These are phyloP conservation scores for Firmiana major DNA, from an alignment of 345 rosid species.

Conservation along the genomic window DNA sequence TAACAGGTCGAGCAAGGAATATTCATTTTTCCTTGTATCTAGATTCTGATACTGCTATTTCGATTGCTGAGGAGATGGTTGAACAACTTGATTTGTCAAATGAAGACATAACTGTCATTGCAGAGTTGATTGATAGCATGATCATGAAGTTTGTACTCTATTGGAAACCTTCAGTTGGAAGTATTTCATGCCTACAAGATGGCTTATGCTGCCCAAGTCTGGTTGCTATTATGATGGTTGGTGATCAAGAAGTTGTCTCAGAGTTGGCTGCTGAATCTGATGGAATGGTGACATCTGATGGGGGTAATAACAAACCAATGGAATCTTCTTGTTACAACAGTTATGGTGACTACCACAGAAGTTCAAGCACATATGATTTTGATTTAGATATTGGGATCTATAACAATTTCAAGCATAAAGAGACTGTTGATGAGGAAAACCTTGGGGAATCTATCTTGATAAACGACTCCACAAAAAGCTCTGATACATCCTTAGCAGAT, in stretches of 20 bases:
- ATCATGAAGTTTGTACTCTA: constrained; percentile 46
- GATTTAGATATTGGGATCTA: constrained; percentile 14
- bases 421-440: not conserved
- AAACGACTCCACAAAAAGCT: constrained; percentile 26
- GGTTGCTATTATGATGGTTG: constrained; percentile 5
- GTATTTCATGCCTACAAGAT: constrained; percentile 21
- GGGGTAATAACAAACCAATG: constrained; percentile 18
- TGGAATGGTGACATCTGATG: constrained; percentile 25
- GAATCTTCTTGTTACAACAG: constrained; percentile 26
- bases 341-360: constrained; percentile 15
- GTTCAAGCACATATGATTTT: constrained; percentile 7
- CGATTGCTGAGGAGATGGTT: constrained; percentile 85
- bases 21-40: constrained; percentile 69
- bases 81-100: constrained; percentile 66
- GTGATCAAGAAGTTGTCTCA: constrained; percentile 13
- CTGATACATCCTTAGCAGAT: constrained; percentile 30
- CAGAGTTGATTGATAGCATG: constrained; percentile 69
- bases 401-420: constrained; percentile 18
- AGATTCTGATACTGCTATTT: constrained; percentile 64
- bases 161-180: constrained; percentile 28
- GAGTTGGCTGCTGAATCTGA: constrained; percentile 34
- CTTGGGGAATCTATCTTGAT: constrained; percentile 19
- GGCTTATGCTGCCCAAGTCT: not conserved
- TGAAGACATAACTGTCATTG: constrained; percentile 56
- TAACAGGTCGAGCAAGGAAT: constrained; percentile 44